Evolutionary conservation across 108 stramenopile genomes (phyloP).

Genomic region (Aurantiochytrium sp.): DNA sequence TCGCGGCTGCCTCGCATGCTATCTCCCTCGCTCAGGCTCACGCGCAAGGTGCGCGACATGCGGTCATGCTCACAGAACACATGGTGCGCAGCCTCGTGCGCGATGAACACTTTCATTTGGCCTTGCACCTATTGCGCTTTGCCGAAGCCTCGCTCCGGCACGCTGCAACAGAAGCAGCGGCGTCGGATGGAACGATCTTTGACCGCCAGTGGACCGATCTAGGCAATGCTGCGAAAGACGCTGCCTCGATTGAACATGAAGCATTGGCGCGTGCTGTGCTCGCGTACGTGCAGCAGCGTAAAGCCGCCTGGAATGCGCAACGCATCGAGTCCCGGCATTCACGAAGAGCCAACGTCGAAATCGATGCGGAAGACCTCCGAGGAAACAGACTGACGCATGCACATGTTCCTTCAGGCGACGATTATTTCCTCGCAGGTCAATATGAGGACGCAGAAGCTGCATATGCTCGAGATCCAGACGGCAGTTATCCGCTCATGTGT

Average conservation of each 20-base stretch:
- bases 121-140: not conserved
- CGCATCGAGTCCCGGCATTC: too few species aligned
- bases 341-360: too few species aligned
- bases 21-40: not conserved
- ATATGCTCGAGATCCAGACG: not conserved
- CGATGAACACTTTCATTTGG: not conserved
- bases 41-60: not conserved
- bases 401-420: not conserved
- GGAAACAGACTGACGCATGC: not conserved
- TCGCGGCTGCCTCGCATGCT: not conserved
- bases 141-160: not conserved
- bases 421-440: not conserved
- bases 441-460: not conserved
- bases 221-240: not conserved
- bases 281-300: not conserved
- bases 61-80: not conserved
- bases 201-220: not conserved
- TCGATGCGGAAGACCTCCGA: too few species aligned
- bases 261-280: not conserved
- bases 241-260: not conserved
- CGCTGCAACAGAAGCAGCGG: not conserved
- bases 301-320: not conserved
- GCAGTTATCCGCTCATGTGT: not conserved
- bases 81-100: not conserved
- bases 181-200: not conserved